Base-by-base conservation (phyloP, 2,329 filamentous ascomycete genomes). In the Paraphoma chrysanthemicola region DNA sequence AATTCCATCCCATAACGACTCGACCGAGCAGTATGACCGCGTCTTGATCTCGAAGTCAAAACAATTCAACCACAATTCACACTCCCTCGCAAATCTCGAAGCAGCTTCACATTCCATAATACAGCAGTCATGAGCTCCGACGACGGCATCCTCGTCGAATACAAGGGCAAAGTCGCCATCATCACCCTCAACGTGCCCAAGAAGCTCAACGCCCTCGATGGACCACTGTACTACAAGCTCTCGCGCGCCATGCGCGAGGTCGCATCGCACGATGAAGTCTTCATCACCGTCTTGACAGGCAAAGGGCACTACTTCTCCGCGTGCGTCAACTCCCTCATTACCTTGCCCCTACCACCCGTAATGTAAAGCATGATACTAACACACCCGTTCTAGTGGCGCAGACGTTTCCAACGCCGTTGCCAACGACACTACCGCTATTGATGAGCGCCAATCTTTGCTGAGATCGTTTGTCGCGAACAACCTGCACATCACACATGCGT, bases 271-370 rank as follows among this genome's bases (percentile, higher is more conserved):
- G 87, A 94, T 59, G 91, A 96, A 63, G 88, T 97, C 57, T 91
- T 85, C 71, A 88, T 97, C 67, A 98, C 94, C 3, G 83, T 98
- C 10, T 72, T 98, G 3, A 91, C 92, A 0, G 95, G 88, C 69
- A 93, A 87, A 56, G 94, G 94, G 11, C 83, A 85, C 3, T 89
- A 83, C 76, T 98, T 98, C 81, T 97, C 93, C 9, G 93, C 94
- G 91, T 96, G 84, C 69, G 86, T 67, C 44, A 47, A 47, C 18
- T 45, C 33, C 6, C 23, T 18, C 48, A 44, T 39, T 36, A 44
- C 23, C 8, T 46, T 29, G 14, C 44, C 8, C 43, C 18, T 18
- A 45, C 17, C 39, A 46, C 31, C 31, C 23, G 23, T 17, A 16
- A 28, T 8, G 55, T 38, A 18, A 18, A 36, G 42, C 4, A 42